A percentile compares a stretch with the other conserved stretches of the same genome.
Evolutionary conservation across 1,284 basidiomycete species (phyloP).

Genomic region (Boletus hoseneyae): DNA sequence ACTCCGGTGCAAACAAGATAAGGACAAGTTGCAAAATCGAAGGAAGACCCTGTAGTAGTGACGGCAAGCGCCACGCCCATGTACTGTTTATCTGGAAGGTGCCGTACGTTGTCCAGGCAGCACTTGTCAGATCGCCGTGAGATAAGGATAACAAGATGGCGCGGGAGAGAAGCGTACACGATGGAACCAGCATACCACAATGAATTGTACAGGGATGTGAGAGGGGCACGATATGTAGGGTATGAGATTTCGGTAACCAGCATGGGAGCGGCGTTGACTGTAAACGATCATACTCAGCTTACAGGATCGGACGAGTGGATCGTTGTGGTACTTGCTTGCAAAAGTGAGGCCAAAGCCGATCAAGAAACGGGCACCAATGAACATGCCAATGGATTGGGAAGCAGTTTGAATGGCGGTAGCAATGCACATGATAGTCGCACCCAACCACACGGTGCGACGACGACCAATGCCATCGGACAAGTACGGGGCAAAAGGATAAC

Average conservation of each 20-base stretch:
- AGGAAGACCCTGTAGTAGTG: constrained; percentile 50
- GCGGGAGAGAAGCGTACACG: constrained; percentile 40
- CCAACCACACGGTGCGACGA: constrained; percentile 57
- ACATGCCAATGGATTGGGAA: constrained; percentile 75
- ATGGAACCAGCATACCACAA: constrained; percentile 79
- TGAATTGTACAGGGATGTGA: constrained; percentile 74
- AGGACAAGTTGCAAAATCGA: constrained; percentile 59
- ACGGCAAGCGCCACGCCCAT: constrained; percentile 78
- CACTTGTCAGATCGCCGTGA: constrained; percentile 34
- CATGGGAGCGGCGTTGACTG: constrained; percentile 67
- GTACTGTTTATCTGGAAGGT: constrained; percentile 60
- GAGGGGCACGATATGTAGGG: constrained; percentile 68
- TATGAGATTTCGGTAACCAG: constrained; percentile 74
- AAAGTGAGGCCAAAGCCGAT: constrained; percentile 81
- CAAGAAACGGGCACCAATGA: constrained; percentile 76
- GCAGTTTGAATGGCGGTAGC: constrained; percentile 68
- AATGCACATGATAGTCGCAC: constrained; percentile 61
- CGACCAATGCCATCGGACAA: constrained; percentile 68
- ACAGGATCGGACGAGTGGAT: not conserved
- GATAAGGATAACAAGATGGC: not conserved
- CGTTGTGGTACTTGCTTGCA: constrained; percentile 41
- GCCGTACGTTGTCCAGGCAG: constrained; percentile 75
- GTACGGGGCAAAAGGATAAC: constrained; percentile 70
- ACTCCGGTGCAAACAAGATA: constrained; percentile 64
- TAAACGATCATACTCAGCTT: not conserved